Evolutionary conservation across 2,329 filamentous ascomycete species (phyloP), one percentile per base, ranked within the genome.

Genomic region (Alternaria conjuncta): DNA sequence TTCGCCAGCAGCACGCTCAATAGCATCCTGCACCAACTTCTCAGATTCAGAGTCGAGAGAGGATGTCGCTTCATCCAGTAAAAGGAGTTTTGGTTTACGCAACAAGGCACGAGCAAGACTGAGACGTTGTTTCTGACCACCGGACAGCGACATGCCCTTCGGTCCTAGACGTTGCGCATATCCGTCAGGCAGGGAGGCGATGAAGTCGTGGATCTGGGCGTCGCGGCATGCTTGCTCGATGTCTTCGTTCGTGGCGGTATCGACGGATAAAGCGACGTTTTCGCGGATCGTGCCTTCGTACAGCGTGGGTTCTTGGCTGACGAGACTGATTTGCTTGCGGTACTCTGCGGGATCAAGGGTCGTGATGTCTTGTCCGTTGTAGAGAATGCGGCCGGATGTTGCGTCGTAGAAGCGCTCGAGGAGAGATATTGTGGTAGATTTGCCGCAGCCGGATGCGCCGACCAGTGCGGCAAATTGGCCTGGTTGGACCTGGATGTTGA

Each of bases 391-490:
- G 6, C 93, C 93, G 11, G 84, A 82, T 15, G 86, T 82, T 0
- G 89, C 80, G 44, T 92, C 87, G 76, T 95, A 95, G 79, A 94
- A 94, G 41, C 89, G 81, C 68, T 87, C 84, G 9, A 88, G 80
- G 3, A 88, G 80, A 2, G 81, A 81, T 36, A 95, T 87, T 46
- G 92, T 88, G 15, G 88, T 92, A 0, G 89, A 91, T 81, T 94
- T 92, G 36, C 90, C 90, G 62, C 89, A 91, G 0, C 90, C 68
- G 1, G 88, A 90, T 1, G 90, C 86, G 2, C 91, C 90, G 6
- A 93, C 90, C 1, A 93, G 82, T 1, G 89, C 90, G 0, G 87
- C 89, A 71, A 92, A 92, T 73, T 92, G 88, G 5, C 90, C 90
- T 68, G 88, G 89, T 12, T 63, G 63, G 26, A 80, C 68, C 57